These are phyloP conservation scores for Diaporthe velutina DNA, from an alignment of 2,329 filamentous ascomycete species.

Conservation along the genomic window DNA sequence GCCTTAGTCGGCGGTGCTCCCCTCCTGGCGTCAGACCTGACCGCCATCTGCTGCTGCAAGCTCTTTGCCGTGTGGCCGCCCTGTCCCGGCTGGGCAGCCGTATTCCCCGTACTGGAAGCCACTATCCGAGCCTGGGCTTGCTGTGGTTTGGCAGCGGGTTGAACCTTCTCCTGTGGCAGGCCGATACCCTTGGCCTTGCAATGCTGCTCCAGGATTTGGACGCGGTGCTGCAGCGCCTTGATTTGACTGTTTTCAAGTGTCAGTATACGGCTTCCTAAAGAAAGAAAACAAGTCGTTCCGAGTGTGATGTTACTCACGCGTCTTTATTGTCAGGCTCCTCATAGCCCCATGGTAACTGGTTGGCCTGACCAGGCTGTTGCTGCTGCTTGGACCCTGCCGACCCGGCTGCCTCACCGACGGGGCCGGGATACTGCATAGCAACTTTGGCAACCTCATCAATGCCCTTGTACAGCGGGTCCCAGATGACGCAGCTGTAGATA, in stretches of 20 bases:
- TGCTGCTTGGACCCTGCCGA: not conserved
- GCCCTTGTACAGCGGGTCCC: slow-evolving; percentile 17
- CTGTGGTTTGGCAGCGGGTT: not conserved
- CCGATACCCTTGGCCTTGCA: slow-evolving; percentile 15
- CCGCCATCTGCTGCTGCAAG: not conserved
- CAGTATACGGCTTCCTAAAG: not conserved
- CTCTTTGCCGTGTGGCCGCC: not conserved
- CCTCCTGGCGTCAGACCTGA: not conserved
- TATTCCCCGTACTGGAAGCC: not conserved
- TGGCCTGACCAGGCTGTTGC: not conserved
- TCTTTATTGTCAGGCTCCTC: slow-evolving; percentile 10
- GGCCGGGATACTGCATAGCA: not conserved
- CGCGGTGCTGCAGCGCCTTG: not conserved
- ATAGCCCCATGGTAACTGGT: slow-evolving; percentile 10
- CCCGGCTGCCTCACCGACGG: not conserved
- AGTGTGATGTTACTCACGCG: not conserved
- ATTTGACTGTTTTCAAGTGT: not conserved
- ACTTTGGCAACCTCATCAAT: slow-evolving; percentile 14
- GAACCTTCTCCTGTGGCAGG: not conserved
- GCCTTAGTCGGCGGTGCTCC: not conserved
- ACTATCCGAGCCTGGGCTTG: not conserved
- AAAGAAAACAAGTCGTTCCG: too few species aligned
- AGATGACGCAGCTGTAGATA: slow-evolving; percentile 28
- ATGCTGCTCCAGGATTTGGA: slow-evolving; percentile 4
- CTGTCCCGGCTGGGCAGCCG: not conserved